Evolutionary conservation across 768 basidiomycete genomes (phyloP).

Genomic region (Hygrocybe coccinea): DNA sequence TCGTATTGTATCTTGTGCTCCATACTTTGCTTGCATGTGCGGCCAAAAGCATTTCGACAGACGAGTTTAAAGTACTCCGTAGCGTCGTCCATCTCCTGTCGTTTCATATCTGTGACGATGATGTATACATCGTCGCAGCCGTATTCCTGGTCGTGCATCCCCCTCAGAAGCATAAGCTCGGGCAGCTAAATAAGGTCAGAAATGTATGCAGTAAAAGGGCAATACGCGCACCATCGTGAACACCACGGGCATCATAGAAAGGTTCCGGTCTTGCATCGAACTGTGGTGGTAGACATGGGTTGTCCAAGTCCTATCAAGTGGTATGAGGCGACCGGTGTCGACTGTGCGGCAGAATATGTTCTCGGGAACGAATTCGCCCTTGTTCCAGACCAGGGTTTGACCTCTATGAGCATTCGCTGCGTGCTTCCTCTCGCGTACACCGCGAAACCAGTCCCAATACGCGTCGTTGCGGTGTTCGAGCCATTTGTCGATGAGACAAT

Average conservation of each 20-base stretch:
- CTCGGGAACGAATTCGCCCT: conserved; percentile 73
- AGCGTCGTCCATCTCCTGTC: conserved; percentile 76
- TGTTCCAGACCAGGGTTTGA: conserved; percentile 55
- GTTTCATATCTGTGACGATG: conserved; percentile 73
- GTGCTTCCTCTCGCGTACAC: conserved; percentile 62
- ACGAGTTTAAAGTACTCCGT: conserved; percentile 76
- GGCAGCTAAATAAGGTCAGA: conserved; percentile 47
- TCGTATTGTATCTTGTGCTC: conserved; percentile 65
- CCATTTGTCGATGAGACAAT: conserved; percentile 80
- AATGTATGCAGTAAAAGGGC: conserved; percentile 4
- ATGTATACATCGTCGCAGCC: conserved; percentile 76
- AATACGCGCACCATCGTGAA: conserved; percentile 62
- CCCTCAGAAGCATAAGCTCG: conserved; percentile 72
- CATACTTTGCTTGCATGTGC: conserved; percentile 59
- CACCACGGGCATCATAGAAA: conserved; percentile 75
- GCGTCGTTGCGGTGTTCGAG: conserved; percentile 69
- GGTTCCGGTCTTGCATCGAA: conserved; percentile 65
- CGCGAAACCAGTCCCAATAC: conserved; percentile 73
- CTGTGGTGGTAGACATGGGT: conserved; percentile 77
- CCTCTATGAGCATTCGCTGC: conserved; percentile 43
- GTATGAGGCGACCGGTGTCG: conserved; percentile 72
- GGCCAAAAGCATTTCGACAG: conserved; percentile 59
- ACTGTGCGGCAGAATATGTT: conserved; percentile 77
- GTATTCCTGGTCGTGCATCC: conserved; percentile 61
- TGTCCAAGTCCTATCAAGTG: conserved; percentile 77